phyloP scores from a whole-genome alignment of 306 rosid genomes.

The Bauhinia variegata region DNA sequence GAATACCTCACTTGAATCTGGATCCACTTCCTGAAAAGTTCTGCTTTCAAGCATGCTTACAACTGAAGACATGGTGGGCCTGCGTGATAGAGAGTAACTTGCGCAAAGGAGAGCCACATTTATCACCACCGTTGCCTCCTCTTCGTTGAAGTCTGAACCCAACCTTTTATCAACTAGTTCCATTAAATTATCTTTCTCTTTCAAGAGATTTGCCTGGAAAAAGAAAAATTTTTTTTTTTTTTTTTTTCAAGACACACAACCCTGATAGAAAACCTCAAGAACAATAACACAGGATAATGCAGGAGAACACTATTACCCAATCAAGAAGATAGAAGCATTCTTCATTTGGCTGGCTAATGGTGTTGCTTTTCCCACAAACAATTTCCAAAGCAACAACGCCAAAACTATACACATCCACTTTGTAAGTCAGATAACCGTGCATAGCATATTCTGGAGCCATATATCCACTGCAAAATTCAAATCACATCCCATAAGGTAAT shows the following conservation, averaged over 20 bases:
- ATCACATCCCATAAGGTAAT: conserved; percentile 1
- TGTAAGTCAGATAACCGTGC: conserved; percentile 75
- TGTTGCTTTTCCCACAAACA: conserved; percentile 65
- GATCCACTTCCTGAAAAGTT: conserved; percentile 27
- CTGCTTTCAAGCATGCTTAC: conserved; percentile 48
- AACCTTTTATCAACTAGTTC: conserved; percentile 49
- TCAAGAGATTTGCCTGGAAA: conserved; percentile 37
- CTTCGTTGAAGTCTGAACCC: conserved; percentile 19
- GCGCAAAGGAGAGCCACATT: conserved; percentile 51
- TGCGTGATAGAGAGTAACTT: conserved; percentile 31
- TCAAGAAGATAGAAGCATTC: conserved; percentile 58
- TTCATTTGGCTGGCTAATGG: conserved; percentile 46
- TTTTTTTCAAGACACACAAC: no score
- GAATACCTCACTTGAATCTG: conserved; percentile 34
- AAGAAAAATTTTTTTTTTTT: background rate
- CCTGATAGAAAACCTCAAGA: background rate
- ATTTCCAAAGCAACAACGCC: conserved; percentile 76
- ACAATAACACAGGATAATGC: conserved; percentile 4
- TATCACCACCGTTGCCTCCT: conserved; percentile 43
- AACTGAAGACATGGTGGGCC: conserved; percentile 51
- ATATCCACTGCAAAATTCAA: conserved; percentile 48
- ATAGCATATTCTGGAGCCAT: conserved; percentile 70
- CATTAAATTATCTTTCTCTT: conserved; percentile 40
- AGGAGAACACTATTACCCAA: conserved; percentile 42
- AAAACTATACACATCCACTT: conserved; percentile 84